Percentiles rank a stretch among this genome's conserved stretches.
These are phyloP conservation scores for Tetrahymena borealis DNA, from an alignment of 73 alveolate species.

Conservation along the genomic window DNA sequence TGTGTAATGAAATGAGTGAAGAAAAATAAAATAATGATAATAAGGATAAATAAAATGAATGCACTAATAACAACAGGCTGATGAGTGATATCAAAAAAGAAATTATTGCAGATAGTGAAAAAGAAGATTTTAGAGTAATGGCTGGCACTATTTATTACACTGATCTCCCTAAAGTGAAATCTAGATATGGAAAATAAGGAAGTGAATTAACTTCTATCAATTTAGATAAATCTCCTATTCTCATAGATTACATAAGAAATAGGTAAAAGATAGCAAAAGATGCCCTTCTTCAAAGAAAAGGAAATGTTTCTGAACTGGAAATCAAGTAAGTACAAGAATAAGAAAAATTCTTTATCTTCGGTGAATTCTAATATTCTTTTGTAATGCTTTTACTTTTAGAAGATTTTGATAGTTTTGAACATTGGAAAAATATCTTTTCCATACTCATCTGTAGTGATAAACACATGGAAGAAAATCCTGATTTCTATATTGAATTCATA, in stretches of 20 bases:
- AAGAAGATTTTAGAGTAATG: conserved; percentile 21
- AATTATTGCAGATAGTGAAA: conserved; percentile 11
- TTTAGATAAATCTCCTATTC: conserved; percentile 53
- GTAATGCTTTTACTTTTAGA: conserved; percentile 57
- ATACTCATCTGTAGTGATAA: conserved; percentile 53
- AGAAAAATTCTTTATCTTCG: conserved; percentile 41
- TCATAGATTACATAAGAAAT: conserved; percentile 16
- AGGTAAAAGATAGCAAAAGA: background rate
- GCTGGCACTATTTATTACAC: conserved; percentile 33
- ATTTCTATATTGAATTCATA: conserved; percentile 48
- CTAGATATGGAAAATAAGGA: conserved; percentile 36
- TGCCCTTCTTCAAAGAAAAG: background rate
- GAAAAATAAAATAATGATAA: background rate
- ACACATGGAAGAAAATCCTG: conserved; percentile 36
- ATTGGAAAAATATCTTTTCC: conserved; percentile 58
- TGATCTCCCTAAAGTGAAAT: conserved; percentile 29
- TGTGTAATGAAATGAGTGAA: background rate
- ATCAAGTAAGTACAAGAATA: conserved; percentile 33
- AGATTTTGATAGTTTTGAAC: conserved; percentile 55
- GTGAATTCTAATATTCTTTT: conserved; percentile 64
- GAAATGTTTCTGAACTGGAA: background rate
- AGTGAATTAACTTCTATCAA: conserved; percentile 44
- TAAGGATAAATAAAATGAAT: background rate
- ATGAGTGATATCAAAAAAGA: background rate
- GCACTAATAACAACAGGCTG: background rate